Base-by-base conservation (phyloP, 164 flowering plant genomes). In the Cinnamomum chago region DNA sequence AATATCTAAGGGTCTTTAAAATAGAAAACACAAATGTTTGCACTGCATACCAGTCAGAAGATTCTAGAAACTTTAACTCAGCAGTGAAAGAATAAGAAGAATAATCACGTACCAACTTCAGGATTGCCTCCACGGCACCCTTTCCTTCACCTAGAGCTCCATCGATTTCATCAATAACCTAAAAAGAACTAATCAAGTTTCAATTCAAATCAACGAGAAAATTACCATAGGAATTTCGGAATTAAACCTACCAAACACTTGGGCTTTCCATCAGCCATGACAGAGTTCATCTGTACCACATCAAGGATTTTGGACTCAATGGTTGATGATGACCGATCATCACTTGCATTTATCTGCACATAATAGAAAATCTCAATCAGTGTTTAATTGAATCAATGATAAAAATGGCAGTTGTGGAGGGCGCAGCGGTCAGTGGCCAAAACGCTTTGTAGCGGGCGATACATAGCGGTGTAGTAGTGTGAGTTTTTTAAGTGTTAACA, bases 161-260 rank as follows among this genome's bases (percentile, higher is more conserved):
- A 85, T 95, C 99, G 73, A 95, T 95, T 86, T 96, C 99, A 85
- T 96, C 99, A 84, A 96, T 89, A 22, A 96, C 88, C 99, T 96
- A 66, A 12, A 68, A 62, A 77, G 9, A 62, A 1, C 17, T 17
- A 73, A 30, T 67, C 33, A 75, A 71, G 62, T 62, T 11, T 73
- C 50, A 55, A 7, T 13, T 35, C 15, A 35, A 72, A 20, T 58
- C 7, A 3, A 58, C 28, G 30, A 23, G 50, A 74, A 40, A 58
- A 20, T 52, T 50, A 50, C 7, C n/a, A 50, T 67, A 3, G 30
- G 64, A 27, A 2, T 25, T 74, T 68, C 27, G 55, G 70, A 67
- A 60, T 40, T 20, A 69, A 72, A 86, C 94, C 28, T 30, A 95
- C 99, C 97, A 94, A 79, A 76, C 99, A 96, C 81, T 91, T 92